Conservation (phyloP, 1,139 yeast genomes). For the Geotrichum aggregatum region DNA sequence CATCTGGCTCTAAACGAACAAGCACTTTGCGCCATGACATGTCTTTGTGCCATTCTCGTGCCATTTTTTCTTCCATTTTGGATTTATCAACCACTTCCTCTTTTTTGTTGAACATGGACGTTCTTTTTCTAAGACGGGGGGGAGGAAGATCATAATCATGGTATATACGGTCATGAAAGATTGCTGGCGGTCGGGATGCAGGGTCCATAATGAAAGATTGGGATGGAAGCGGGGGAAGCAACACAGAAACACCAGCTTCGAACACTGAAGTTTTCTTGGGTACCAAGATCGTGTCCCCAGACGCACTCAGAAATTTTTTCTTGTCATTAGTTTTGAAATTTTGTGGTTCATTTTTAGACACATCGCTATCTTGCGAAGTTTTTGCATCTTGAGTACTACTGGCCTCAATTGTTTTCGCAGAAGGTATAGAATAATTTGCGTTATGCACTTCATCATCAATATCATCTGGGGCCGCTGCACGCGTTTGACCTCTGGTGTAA, state of each 20-base stretch:
- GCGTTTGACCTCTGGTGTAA: slow-evolving; percentile 36
- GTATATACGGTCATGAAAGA: slow-evolving; percentile 79
- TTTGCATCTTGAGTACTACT: background rate
- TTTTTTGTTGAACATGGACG: slow-evolving; percentile 29
- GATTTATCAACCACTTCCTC: slow-evolving; percentile 39
- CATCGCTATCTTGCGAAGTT: background rate
- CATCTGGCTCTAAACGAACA: slow-evolving; percentile 83
- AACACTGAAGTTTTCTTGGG: slow-evolving; percentile 73
- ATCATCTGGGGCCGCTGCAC: slow-evolving; percentile 25
- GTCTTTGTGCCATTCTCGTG: slow-evolving; percentile 79
- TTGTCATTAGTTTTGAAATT: slow-evolving; percentile 4
- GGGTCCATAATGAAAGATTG: slow-evolving; percentile 66
- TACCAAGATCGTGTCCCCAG: slow-evolving; percentile 24
- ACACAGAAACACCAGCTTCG: slow-evolving; percentile 74
- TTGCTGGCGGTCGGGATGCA: slow-evolving; percentile 47
- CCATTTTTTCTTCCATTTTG: slow-evolving; percentile 73
- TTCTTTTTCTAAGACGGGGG: slow-evolving; percentile 30
- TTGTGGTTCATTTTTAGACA: background rate
- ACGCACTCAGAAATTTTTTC: background rate
- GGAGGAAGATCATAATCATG: slow-evolving; percentile 62
- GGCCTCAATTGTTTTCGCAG: background rate
- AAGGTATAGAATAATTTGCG: slow-evolving; percentile 18
- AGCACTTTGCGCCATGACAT: slow-evolving; percentile 91
- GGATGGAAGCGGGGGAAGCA: slow-evolving; percentile 86
- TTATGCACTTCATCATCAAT: slow-evolving; percentile 25